Conservation (phyloP, 2,329 filamentous ascomycete species). For the Fusarium concolor region DNA sequence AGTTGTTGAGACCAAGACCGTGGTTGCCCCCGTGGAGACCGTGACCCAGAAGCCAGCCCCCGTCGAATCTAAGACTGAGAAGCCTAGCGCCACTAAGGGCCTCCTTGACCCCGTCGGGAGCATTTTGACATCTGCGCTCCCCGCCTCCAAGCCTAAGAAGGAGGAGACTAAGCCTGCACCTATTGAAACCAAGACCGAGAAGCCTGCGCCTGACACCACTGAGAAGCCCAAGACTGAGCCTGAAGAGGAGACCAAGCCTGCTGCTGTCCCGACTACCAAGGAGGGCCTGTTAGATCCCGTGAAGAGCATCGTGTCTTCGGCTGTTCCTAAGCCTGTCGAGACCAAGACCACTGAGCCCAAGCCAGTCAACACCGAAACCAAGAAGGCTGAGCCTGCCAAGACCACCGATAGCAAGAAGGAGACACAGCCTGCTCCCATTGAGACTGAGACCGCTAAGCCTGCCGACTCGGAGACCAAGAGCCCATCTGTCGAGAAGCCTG, state of each 20-base stretch:
- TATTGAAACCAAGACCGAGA: conserved; percentile 1
- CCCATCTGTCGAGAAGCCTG: conserved; percentile 19
- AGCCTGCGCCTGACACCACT: conserved; percentile 5
- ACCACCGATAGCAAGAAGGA: too few species aligned
- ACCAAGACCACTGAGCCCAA: conserved; percentile 24
- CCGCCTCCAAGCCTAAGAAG: conserved; percentile 1
- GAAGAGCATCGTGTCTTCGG: conserved; percentile 31
- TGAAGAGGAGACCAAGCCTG: conserved; percentile 9
- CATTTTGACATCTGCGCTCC: neutral
- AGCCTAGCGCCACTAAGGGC: conserved; percentile 14
- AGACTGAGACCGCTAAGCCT: conserved; percentile 23
- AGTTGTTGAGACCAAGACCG: conserved; percentile 18
- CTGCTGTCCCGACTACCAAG: conserved; percentile 16
- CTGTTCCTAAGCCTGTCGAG: conserved; percentile 11
- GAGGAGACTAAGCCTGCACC: conserved; percentile 5
- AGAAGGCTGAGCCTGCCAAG: conserved; percentile 7
- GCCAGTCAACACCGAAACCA: conserved; percentile 16
- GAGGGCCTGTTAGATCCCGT: conserved; percentile 38
- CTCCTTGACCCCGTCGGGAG: conserved; percentile 28
- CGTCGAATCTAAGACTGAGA: conserved; percentile 14
- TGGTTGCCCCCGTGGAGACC: conserved; percentile 7
- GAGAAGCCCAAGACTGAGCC: conserved; percentile 14
- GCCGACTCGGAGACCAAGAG: conserved; percentile 18
- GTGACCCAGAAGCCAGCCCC: conserved; percentile 10
- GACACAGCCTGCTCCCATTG: conserved; percentile 1